Percentiles rank a stretch among this genome's conserved stretches.
Conservation (phyloP, 371 early-diverging fungal species). For the Apophysomyces ossiformis region DNA sequence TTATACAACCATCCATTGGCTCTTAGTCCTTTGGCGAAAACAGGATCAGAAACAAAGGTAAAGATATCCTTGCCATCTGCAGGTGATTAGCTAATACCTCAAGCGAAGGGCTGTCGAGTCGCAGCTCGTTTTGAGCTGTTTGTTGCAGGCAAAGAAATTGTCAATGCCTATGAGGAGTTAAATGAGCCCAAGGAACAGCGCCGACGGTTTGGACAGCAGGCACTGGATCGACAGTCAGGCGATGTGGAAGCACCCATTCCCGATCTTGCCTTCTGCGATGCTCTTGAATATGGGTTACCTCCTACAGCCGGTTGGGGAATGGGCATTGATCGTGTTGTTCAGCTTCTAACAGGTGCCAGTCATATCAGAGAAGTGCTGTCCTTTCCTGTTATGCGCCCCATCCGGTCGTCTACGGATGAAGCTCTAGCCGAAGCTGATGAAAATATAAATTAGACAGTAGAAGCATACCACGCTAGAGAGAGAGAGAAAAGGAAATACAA, state of each 20-base stretch:
- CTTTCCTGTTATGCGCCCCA: constrained; percentile 73
- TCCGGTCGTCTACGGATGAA: neutral
- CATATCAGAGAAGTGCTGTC: constrained; percentile 94
- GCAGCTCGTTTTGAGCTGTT: constrained; percentile 95
- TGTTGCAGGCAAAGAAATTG: constrained; percentile 90
- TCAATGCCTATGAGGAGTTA: constrained; percentile 99
- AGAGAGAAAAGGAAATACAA: no score
- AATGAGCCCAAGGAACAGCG: constrained; percentile 98
- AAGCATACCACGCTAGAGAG: no score
- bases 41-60: constrained; percentile 43
- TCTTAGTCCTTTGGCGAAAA: constrained; percentile 96
- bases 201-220: constrained; percentile 77
- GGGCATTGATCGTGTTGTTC: constrained; percentile 94
- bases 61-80: neutral
- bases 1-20: constrained; percentile 89
- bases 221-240: constrained; percentile 68
- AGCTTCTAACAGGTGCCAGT: constrained; percentile 83
- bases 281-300: constrained; percentile 95
- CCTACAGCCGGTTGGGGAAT: constrained; percentile 99
- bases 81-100: neutral
- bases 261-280: constrained; percentile 88
- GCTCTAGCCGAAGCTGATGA: neutral
- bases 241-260: constrained; percentile 86
- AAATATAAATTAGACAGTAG: neutral
- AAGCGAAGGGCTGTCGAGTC: constrained; percentile 42